Percentiles rank a stretch among this genome's conserved stretches.
Evolutionary conservation across 1,284 basidiomycete species (phyloP).

Genomic region (Chalciporus piperatoides): DNA sequence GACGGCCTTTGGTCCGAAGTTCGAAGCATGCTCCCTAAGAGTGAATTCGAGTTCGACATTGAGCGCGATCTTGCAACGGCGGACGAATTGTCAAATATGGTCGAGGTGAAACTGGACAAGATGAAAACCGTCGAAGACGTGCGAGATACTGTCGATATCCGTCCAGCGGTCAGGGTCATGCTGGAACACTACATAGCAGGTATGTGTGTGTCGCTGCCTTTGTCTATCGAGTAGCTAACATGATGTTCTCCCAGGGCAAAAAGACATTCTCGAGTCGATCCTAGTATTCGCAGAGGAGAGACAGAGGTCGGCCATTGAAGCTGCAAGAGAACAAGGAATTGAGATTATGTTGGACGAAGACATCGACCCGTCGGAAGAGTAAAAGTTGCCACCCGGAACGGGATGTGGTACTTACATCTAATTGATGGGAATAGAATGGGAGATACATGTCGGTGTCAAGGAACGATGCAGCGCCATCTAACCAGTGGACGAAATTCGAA

Average conservation of each 20-base stretch:
- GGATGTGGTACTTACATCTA: no score
- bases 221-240: not conserved
- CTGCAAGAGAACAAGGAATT: conserved; percentile 49
- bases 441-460: no score
- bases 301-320: conserved; percentile 41
- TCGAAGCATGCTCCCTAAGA: conserved; percentile 39
- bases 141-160: conserved; percentile 29
- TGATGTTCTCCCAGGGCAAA: conserved; percentile 36
- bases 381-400: not conserved
- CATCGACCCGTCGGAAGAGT: not conserved
- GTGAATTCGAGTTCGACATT: conserved; percentile 35
- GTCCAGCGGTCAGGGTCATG: conserved; percentile 54
- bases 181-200: conserved; percentile 57
- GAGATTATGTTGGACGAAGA: conserved; percentile 48
- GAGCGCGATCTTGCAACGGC: conserved; percentile 65
- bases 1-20: conserved; percentile 62
- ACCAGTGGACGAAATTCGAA: no score
- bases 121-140: conserved; percentile 38
- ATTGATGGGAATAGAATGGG: no score
- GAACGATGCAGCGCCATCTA: no score
- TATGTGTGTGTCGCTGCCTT: conserved; percentile 20
- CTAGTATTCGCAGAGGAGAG: conserved; percentile 44
- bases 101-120: conserved; percentile 49
- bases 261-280: conserved; percentile 39
- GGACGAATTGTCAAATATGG: conserved; percentile 62